A percentile compares a stretch with the other conserved stretches of the same genome.
Conservation (phyloP, 345 rosid genomes). For the Citrus sp. region DNA sequence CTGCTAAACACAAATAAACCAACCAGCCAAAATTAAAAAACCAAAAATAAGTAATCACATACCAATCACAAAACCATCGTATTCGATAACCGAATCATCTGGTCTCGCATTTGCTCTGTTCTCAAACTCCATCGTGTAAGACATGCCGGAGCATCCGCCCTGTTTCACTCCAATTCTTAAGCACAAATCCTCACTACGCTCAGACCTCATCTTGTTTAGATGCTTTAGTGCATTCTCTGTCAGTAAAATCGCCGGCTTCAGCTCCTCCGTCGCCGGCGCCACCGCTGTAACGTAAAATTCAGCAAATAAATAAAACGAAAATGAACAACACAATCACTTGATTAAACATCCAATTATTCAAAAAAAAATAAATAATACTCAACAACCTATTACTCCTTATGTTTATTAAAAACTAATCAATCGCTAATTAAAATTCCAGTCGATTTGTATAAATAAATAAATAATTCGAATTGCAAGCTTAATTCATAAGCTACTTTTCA, state of each 20-base stretch:
- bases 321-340: not conserved
- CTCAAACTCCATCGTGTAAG: conserved; percentile 94
- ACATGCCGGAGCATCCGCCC: conserved; percentile 98
- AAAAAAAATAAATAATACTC: not conserved
- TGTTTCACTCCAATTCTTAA: conserved; percentile 91
- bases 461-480: not conserved
- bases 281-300: conserved; percentile 26
- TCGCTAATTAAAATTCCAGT: not conserved
- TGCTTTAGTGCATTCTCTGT: conserved; percentile 80
- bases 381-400: not conserved
- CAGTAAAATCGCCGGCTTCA: conserved; percentile 70
- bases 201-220: conserved; percentile 73
- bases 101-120: conserved; percentile 57
- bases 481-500: not conserved
- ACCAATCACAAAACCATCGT: conserved; percentile 80
- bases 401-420: not conserved
- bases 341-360: not conserved
- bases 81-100: conserved; percentile 77
- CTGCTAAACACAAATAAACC: not conserved
- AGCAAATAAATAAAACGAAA: not conserved
- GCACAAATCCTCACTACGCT: conserved; percentile 69
- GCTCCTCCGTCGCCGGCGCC: conserved; percentile 46
- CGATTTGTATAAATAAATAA: not conserved
- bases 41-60: conserved; percentile 1
- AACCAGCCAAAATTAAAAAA: not conserved